Evolutionary conservation across 164 flowering plant species (phyloP).

Genomic region (Stephania cephalantha): DNA sequence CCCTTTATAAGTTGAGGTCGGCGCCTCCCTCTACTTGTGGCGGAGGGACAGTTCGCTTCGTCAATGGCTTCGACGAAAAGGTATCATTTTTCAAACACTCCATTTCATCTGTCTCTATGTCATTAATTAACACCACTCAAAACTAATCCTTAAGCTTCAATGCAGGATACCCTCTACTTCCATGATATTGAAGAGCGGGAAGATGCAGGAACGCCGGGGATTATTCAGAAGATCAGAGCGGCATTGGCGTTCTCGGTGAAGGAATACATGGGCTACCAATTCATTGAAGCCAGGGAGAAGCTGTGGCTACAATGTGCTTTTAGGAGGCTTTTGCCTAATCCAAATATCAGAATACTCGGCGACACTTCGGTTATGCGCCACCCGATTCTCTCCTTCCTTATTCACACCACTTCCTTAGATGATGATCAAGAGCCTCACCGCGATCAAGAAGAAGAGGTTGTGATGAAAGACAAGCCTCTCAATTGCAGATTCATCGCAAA

Average conservation of each 20-base stretch:
- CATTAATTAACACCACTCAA: background rate
- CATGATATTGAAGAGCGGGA: slow-evolving; percentile 75
- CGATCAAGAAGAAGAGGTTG: slow-evolving; percentile 26
- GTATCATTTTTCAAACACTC: slow-evolving; percentile 22
- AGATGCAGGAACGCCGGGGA: slow-evolving; percentile 74
- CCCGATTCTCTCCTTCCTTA: slow-evolving; percentile 68
- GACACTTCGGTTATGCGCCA: slow-evolving; percentile 43
- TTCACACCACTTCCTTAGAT: slow-evolving; percentile 31
- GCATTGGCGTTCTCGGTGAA: slow-evolving; percentile 79
- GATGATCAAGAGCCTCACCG: slow-evolving; percentile 1
- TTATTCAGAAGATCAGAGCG: slow-evolving; percentile 61
- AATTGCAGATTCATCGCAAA: slow-evolving; percentile 68
- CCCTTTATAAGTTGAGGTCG: slow-evolving; percentile 37
- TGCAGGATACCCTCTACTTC: slow-evolving; percentile 58
- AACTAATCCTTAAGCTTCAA: background rate
- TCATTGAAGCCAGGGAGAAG: slow-evolving; percentile 41
- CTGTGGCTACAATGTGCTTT: slow-evolving; percentile 41
- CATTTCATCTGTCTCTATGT: background rate
- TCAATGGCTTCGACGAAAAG: slow-evolving; percentile 50
- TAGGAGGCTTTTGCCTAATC: slow-evolving; percentile 47
- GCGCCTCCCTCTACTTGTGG: slow-evolving; percentile 75
- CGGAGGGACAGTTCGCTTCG: slow-evolving; percentile 68
- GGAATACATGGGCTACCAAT: slow-evolving; percentile 60
- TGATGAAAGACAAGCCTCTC: slow-evolving; percentile 51
- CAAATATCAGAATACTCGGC: slow-evolving; percentile 52